These are phyloP conservation scores for Septoria linicola DNA, from an alignment of 2,329 filamentous ascomycete species.

Conservation along the genomic window DNA sequence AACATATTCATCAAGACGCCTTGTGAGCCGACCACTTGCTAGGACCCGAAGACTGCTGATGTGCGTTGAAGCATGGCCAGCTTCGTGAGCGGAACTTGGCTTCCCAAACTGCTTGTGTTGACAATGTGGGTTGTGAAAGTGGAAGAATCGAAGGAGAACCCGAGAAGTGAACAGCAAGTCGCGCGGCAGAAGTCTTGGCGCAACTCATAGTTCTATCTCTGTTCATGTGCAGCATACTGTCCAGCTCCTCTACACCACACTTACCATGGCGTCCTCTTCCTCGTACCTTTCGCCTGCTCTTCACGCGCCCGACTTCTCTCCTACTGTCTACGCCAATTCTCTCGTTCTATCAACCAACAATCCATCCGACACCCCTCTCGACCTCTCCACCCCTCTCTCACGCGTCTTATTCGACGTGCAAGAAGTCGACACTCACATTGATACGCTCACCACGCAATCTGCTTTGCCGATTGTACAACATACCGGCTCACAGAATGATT, in stretches of 20 bases:
- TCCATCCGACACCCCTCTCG: slow-evolving; percentile 80
- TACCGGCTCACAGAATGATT: slow-evolving; percentile 70
- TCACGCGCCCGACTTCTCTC: slow-evolving; percentile 61
- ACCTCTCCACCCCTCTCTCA: slow-evolving; percentile 90
- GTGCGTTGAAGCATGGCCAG: too few species aligned
- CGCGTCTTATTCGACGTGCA: slow-evolving; percentile 94
- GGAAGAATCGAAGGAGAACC: too few species aligned
- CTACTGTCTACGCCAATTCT: slow-evolving; percentile 79
- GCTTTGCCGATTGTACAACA: slow-evolving; percentile 78
- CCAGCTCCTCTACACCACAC: slow-evolving; percentile 43
- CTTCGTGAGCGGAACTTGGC: too few species aligned
- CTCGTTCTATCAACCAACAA: slow-evolving; percentile 91
- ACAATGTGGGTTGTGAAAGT: too few species aligned
- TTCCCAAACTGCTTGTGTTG: too few species aligned
- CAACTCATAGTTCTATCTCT: too few species aligned
- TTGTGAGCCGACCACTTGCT: too few species aligned
- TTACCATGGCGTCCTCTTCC: slow-evolving; percentile 1
- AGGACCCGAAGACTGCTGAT: too few species aligned
- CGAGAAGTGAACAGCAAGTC: too few species aligned
- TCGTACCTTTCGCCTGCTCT: slow-evolving; percentile 19
- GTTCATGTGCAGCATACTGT: not conserved
- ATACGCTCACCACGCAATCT: slow-evolving; percentile 79
- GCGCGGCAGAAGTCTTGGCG: too few species aligned
- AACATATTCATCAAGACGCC: too few species aligned
- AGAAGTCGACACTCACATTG: slow-evolving; percentile 94